Base-by-base conservation (phyloP, 345 rosid species). In the Citrus australasica region DNA sequence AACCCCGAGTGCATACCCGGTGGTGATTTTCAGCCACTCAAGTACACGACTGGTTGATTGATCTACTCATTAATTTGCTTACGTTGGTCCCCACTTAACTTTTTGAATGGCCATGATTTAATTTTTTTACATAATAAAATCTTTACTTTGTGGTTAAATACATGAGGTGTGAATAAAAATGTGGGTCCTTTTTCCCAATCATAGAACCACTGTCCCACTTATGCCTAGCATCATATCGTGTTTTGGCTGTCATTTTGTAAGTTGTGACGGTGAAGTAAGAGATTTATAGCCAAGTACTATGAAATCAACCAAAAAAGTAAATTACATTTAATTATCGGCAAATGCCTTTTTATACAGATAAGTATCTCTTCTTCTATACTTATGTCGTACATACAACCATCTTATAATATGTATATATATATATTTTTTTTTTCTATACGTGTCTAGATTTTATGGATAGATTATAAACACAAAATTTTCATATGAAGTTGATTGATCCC, bases 111-210 rank as follows among this genome's bases (percentile, higher is more conserved):
- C 24, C 6, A 11, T 56, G 35, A 51, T 71, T 22, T 21, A 33
- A n/a, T 9, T 55, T 25, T 71, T 71, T 9, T 10, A 33, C 76
- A 22, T 55, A 3, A 6, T 32, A 22, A 55, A 51, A 10, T 71
- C 63, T 71, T 51, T 24, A 53, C 62, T 53, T 1, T 19, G 10
- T 17, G 40, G 40, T 53, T 24, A 48, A 69, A 69, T 42, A 46
- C 6, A 1, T 16, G 24, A 5, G 19, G 33, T 70, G 30, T 28
- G 9, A 24, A 8, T 10, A 4, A 4, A 28, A 63, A 28, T 13
- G 55, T 40, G 67, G 77, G 40, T 8, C 68, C 67, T 13, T 7
- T 48, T 48, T 27, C 32, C 59, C 68, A 74, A 74, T 74, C 77
- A 74, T 61, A 38, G n/a, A 73, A 1, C 3, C 53, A 59, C 2